phyloP scores from a whole-genome alignment of 805 yeast genomes.

The Ogataea chonburiensis region DNA sequence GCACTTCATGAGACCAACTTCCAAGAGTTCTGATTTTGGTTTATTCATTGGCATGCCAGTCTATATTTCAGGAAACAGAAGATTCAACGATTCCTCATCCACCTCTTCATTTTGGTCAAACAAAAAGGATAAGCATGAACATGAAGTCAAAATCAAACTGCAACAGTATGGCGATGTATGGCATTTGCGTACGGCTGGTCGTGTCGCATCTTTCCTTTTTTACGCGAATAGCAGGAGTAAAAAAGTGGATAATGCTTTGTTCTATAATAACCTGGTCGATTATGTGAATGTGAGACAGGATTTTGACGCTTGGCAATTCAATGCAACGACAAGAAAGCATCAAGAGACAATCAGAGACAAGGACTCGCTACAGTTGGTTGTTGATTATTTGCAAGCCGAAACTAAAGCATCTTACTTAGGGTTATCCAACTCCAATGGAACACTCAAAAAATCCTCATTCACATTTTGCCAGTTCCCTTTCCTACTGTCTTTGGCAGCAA shows the following conservation, averaged over 20 bases:
- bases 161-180: slow-evolving; percentile 76
- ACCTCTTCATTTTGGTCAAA: slow-evolving; percentile 15
- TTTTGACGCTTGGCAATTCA: slow-evolving; percentile 78
- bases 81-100: slow-evolving; percentile 8
- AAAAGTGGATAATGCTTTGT: slow-evolving; percentile 42
- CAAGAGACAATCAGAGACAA: slow-evolving; percentile 14
- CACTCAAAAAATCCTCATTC: slow-evolving; percentile 34
- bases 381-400: slow-evolving; percentile 44
- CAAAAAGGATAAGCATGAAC: slow-evolving; percentile 21
- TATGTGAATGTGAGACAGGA: slow-evolving; percentile 74
- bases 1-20: slow-evolving; percentile 28
- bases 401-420: slow-evolving; percentile 36
- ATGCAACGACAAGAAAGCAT: slow-evolving; percentile 27
- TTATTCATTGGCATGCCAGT: slow-evolving; percentile 27
- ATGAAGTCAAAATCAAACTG: slow-evolving; percentile 41
- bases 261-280: slow-evolving; percentile 82
- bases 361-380: slow-evolving; percentile 38
- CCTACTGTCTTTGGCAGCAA: slow-evolving; percentile 75
- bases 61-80: slow-evolving; percentile 21
- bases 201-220: slow-evolving; percentile 53
- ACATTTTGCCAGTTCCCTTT: slow-evolving; percentile 85
- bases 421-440: slow-evolving; percentile 28
- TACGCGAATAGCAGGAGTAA: slow-evolving; percentile 45
- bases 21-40: slow-evolving; percentile 27
- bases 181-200: slow-evolving; percentile 71